Base-by-base conservation (phyloP, 768 basidiomycete species). In the Pisolithus orientalis region DNA sequence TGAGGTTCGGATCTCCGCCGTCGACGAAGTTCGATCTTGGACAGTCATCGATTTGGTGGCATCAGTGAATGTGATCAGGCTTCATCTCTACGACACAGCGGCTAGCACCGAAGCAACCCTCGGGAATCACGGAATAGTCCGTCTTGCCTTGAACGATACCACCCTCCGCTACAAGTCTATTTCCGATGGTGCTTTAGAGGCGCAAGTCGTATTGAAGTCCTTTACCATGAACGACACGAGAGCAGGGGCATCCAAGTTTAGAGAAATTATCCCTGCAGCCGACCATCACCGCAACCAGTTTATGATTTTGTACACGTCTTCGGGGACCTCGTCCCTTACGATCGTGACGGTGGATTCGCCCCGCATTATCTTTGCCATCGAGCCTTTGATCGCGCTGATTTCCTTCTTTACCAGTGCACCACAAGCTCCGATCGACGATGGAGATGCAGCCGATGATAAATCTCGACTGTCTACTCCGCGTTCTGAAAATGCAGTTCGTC, bases 251-350 rank as follows among this genome's bases (percentile, higher is more conserved):
- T 88, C 91, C 25, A 85, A 80, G 60, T 97, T 94, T 74, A 82
- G 94, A 39, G 94, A 98, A 67, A 94, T 99, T 52, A 90, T 99
- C 55, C 95, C 96, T 11, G 85, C 93, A 5, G 87, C 91, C 13
- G 80, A 84, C 52, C 92, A 96, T 59, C 80, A 85, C 53, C 75
- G 89, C 47, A 94, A 94, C 54, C 92, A 96, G 62, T 87, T 98
- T 64, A 96, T 95, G 90, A 64, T 96, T 16, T 78, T 96, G 31
- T 97, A 90, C 67, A 90, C 90, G 2, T 79, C 79, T 57, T 77
- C 91, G 10, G 84, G 86, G 14, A 64, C 71, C 21, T 74, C 83
- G 37, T 75, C 89, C 4, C 74, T 92, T n/a, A 85, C 84, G 6
- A 78, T 98, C 51, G 72, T 95, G 32, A 92, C 90, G 1, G 75